These are phyloP conservation scores for Macrocybe gigantea DNA, from an alignment of 768 basidiomycete species.

Conservation along the genomic window DNA sequence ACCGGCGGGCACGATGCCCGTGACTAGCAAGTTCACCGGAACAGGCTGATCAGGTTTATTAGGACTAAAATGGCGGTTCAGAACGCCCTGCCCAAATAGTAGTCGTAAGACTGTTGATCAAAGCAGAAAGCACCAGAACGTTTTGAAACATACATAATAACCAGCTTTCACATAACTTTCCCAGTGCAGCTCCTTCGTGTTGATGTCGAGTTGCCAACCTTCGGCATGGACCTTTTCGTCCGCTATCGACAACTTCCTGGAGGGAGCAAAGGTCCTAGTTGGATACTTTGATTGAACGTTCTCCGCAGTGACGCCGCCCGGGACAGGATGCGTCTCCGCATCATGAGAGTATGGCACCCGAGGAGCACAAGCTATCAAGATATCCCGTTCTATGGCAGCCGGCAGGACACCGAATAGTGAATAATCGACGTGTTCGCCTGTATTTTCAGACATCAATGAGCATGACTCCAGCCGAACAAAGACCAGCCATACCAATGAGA, in stretches of 20 bases:
- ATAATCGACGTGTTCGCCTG: conserved; percentile 84
- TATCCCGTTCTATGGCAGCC: conserved; percentile 79
- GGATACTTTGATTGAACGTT: conserved; percentile 59
- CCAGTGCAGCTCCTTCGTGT: conserved; percentile 67
- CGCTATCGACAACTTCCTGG: conserved; percentile 17
- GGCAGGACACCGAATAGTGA: conserved; percentile 81
- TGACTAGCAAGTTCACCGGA: conserved; percentile 69
- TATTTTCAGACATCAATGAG: not conserved
- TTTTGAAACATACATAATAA: conserved; percentile 54
- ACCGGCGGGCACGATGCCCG: conserved; percentile 81
- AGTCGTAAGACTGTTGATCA: not conserved
- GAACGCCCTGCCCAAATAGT: conserved; percentile 46
- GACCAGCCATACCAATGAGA: not conserved
- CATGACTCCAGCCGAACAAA: no score
- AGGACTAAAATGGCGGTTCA: conserved; percentile 52
- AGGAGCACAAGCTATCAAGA: conserved; percentile 72
- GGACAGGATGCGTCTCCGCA: conserved; percentile 21
- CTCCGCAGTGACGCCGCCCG: conserved; percentile 56
- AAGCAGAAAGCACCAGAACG: not conserved
- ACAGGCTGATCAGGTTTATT: conserved; percentile 29
- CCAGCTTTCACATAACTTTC: conserved; percentile 87
- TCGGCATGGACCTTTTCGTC: conserved; percentile 38
- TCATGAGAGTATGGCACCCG: conserved; percentile 11
- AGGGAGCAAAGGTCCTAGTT: conserved; percentile 54
- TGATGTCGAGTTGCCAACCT: conserved; percentile 72